A percentile compares a stretch with the other conserved stretches of the same genome.
Conservation (phyloP, 1,139 yeast species). For the Yarrowia galli region DNA sequence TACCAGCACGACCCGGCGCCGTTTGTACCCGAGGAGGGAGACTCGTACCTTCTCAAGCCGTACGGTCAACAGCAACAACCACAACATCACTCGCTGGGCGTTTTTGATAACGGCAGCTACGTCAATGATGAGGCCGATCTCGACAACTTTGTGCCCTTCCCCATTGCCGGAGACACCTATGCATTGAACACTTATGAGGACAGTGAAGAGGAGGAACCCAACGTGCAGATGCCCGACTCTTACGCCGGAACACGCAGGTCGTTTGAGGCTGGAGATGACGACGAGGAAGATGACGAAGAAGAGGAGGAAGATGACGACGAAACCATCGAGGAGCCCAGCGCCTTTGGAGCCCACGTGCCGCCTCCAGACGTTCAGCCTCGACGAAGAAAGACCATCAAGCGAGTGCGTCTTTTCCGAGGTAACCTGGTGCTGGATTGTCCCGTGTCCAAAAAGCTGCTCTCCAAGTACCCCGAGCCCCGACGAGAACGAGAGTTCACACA, state of each 20-base stretch:
- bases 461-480: conserved; percentile 60
- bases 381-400: conserved; percentile 55
- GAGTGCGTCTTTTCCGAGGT: conserved; percentile 68
- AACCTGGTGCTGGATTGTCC: conserved; percentile 83
- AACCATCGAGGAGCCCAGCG: conserved; percentile 42
- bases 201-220: conserved; percentile 41
- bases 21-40: conserved; percentile 42
- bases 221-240: conserved; percentile 19
- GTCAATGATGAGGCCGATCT: conserved; percentile 44
- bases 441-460: conserved; percentile 65
- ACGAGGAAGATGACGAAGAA: conserved; percentile 42
- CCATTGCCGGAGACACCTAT: conserved; percentile 53
- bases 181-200: conserved; percentile 52
- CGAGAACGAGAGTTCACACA: conserved; percentile 72
- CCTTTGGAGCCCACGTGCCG: conserved; percentile 41
- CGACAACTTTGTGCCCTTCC: conserved; percentile 49
- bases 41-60: conserved; percentile 44
- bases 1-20: conserved; percentile 37
- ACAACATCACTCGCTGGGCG: conserved; percentile 42
- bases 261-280: conserved; percentile 29
- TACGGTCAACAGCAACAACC: conserved; percentile 41
- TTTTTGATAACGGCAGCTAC: conserved; percentile 41
- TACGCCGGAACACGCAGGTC: conserved; percentile 20
- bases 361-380: conserved; percentile 49
- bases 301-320: conserved; percentile 22